These are phyloP conservation scores for Saitozyma podzolica DNA, from an alignment of 768 basidiomycete species.

Conservation along the genomic window DNA sequence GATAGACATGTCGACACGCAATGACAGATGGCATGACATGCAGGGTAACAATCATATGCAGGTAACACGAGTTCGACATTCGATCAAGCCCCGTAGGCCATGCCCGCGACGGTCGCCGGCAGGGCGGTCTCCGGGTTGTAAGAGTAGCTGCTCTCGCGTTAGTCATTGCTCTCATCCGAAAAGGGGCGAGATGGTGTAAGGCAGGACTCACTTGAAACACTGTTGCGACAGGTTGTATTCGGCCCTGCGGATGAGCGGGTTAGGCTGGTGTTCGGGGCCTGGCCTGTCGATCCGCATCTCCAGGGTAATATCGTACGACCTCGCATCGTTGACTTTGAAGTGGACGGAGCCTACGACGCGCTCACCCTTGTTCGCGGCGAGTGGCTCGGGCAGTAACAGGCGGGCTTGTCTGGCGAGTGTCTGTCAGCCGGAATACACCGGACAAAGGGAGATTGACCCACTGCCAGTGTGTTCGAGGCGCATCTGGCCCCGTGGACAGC, in stretches of 20 bases:
- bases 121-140: slow-evolving; percentile 36
- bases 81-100: slow-evolving; percentile 5
- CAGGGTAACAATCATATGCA: slow-evolving; percentile 1
- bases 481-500: slow-evolving; percentile 47
- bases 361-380: slow-evolving; percentile 50
- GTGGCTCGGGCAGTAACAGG: slow-evolving; percentile 46
- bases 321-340: slow-evolving; percentile 45
- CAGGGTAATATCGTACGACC: slow-evolving; percentile 49
- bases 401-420: slow-evolving; percentile 40
- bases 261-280: slow-evolving; percentile 26
- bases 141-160: slow-evolving; percentile 19
- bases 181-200: too few relatives aligned
- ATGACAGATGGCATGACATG: background rate
- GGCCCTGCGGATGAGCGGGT: slow-evolving; percentile 32
- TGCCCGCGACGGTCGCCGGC: background rate
- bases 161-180: too few relatives aligned
- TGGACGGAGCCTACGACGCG: slow-evolving; percentile 38
- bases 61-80: background rate
- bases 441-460: slow-evolving; percentile 14
- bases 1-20: too few relatives aligned
- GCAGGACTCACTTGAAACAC: slow-evolving; percentile 45
- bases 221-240: slow-evolving; percentile 47
- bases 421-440: background rate
- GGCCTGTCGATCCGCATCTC: slow-evolving; percentile 44
- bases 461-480: slow-evolving; percentile 52